Conservation (phyloP, 2,329 filamentous ascomycete species). For the Fusarium liriodendri region DNA sequence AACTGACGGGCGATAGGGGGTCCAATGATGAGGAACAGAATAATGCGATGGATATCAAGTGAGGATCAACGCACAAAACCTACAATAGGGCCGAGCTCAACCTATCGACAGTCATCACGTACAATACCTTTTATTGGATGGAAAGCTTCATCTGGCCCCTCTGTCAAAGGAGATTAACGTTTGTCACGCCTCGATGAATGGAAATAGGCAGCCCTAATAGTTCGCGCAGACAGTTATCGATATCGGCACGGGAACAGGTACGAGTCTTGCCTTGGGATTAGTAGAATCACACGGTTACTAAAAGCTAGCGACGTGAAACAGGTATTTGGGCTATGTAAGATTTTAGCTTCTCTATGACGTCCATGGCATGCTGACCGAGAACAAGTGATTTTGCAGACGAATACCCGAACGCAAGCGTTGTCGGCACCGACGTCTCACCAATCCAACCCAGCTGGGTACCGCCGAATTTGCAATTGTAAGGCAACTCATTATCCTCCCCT, state of each 20-base stretch:
- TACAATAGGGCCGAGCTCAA: background rate
- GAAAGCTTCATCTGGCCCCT: background rate
- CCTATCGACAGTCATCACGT: background rate
- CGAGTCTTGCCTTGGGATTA: too few species aligned
- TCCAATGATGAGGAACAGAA: background rate
- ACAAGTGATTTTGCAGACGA: slow-evolving; percentile 3
- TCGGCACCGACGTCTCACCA: background rate
- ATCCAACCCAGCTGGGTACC: background rate
- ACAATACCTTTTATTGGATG: background rate
- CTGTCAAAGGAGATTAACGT: background rate
- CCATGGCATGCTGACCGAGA: background rate
- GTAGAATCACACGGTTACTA: too few species aligned
- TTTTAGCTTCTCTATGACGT: too few species aligned
- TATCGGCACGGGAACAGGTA: slow-evolving; percentile 5
- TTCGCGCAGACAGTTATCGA: background rate
- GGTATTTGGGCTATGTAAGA: slow-evolving; percentile 5
- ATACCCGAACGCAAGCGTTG: background rate
- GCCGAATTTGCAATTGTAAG: background rate
- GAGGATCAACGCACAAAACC: background rate
- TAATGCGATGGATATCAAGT: background rate
- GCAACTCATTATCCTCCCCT: too few species aligned
- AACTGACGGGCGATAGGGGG: background rate
- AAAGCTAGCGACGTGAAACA: background rate
- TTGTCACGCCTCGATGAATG: background rate
- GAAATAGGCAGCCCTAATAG: background rate